These are phyloP conservation scores for Pichia scutulata DNA, from an alignment of 805 yeast genomes.

Conservation along the genomic window DNA sequence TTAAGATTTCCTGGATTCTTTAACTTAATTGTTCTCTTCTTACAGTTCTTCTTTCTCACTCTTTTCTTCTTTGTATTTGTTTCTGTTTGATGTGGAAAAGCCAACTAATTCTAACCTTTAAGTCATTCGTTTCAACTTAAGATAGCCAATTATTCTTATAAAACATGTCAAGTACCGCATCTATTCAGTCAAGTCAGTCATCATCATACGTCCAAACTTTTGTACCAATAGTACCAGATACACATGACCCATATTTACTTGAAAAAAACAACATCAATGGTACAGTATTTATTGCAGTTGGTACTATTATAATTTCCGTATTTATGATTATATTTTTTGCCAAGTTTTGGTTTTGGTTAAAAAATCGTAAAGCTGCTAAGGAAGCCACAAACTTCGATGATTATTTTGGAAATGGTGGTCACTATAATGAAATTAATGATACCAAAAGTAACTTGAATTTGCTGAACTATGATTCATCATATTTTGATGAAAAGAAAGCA, in stretches of 20 bases:
- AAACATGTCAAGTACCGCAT: not conserved
- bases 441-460: slow-evolving; percentile 5
- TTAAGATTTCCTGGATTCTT: not conserved
- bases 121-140: not conserved
- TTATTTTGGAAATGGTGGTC: slow-evolving; percentile 15
- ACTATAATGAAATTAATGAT: slow-evolving; percentile 7
- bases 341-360: slow-evolving; percentile 21
- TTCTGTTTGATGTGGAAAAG: not conserved
- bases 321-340: slow-evolving; percentile 17
- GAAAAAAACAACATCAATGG: slow-evolving; percentile 26
- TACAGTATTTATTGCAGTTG: slow-evolving; percentile 38
- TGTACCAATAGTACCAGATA: slow-evolving; percentile 14
- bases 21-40: not conserved
- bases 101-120: not conserved
- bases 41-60: not conserved
- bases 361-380: slow-evolving; percentile 20
- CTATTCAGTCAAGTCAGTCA: too few species aligned
- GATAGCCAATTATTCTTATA: not conserved
- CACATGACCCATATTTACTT: slow-evolving; percentile 28
- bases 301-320: slow-evolving; percentile 26
- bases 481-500: slow-evolving; percentile 8
- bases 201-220: not conserved
- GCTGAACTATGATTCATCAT: slow-evolving; percentile 12
- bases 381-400: slow-evolving; percentile 10
- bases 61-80: too few species aligned